A percentile compares a stretch with the other conserved stretches of the same genome.
phyloP scores from a whole-genome alignment of 2,329 filamentous ascomycete genomes.

The Stagonosporopsis tanaceti region DNA sequence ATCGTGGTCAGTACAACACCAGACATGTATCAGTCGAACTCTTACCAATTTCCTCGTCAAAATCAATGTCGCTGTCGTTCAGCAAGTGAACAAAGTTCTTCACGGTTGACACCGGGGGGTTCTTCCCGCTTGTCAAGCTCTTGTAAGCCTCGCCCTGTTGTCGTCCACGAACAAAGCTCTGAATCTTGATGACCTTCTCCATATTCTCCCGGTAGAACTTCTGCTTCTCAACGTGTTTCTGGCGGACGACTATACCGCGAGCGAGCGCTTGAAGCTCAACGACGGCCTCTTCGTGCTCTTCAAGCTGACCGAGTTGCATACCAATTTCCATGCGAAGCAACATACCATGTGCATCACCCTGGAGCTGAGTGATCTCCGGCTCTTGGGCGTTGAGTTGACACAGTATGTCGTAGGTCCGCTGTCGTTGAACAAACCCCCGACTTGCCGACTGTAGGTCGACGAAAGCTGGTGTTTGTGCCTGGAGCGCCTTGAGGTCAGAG shows the following conservation, averaged over 20 bases:
- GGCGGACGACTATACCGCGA: constrained; percentile 76
- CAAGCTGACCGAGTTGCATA: constrained; percentile 76
- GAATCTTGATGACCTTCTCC: constrained; percentile 98
- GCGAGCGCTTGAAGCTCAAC: constrained; percentile 77
- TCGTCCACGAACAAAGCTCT: constrained; percentile 93
- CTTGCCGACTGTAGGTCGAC: constrained; percentile 71
- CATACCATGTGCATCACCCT: constrained; percentile 80
- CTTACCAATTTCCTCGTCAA: constrained; percentile 85
- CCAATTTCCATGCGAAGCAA: constrained; percentile 78
- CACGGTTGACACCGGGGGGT: constrained; percentile 93
- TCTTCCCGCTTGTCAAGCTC: constrained; percentile 93
- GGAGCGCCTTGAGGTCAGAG: constrained; percentile 61
- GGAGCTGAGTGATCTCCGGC: constrained; percentile 72
- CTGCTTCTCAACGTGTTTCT: constrained; percentile 82
- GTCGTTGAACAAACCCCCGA: constrained; percentile 71
- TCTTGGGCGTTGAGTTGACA: constrained; percentile 74
- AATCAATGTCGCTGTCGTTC: constrained; percentile 98
- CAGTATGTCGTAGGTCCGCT: constrained; percentile 68
- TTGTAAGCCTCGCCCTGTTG: constrained; percentile 98
- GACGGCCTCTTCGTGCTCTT: constrained; percentile 81
- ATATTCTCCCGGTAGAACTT: constrained; percentile 94
- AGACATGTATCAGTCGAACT: background rate
- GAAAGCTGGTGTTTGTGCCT: constrained; percentile 65
- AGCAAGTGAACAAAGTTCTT: constrained; percentile 98
- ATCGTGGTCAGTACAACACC: constrained; percentile 25